Evolutionary conservation across 2,329 filamentous ascomycete species (phyloP), one percentile per base, ranked within the genome.

Genomic region (Ceratocystis papillata): DNA sequence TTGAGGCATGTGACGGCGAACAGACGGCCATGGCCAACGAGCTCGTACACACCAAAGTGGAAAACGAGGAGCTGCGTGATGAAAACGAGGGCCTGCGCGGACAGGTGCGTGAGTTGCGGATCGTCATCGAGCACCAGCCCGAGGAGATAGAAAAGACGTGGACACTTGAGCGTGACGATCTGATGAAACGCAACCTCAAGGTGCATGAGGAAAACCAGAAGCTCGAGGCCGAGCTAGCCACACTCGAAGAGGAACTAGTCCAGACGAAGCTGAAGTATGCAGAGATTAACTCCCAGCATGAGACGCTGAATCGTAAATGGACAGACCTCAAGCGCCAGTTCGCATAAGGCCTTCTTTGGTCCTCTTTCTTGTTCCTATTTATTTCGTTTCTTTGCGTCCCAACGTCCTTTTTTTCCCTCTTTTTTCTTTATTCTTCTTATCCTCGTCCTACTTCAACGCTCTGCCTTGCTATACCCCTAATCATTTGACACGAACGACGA

Each of bases 201-300:
- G 92, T 97, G 6, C 92, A 97, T 72, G 91, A 96, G 71, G 90
- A 96, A 77, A 99, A 97, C 73, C 82, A 88, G 68, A 84, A 81
- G 67, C 78, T 99, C 70, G 92, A 96, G 76, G 93, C 96, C 73
- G 89, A 94, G 72, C 83, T 96, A 82, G 82, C 84, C 4, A 91
- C 96, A 71, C 89, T 97, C 79, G 94, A 97, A 79, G 89, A 92
- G 76, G 86, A 91, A 74, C 79, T 99, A 70, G 93, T 99, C 69
- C 85, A 87, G 73, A 94, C 91, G 1, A 99, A 99, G 82, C 88
- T 99, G 89, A 84, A 85, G 72, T 91, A 92, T 78, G 94, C 94
- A 65, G 90, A 96, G 88, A 83, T 90, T 70, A 88, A 88, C 71
- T 78, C 83, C 33, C 78, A 82, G 69, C 84, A 92, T 71, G 89